Evolutionary conservation across 495 filamentous ascomycete species (phyloP), one percentile per base, ranked within the genome.

Genomic region (Trichoderma asperelloides): DNA sequence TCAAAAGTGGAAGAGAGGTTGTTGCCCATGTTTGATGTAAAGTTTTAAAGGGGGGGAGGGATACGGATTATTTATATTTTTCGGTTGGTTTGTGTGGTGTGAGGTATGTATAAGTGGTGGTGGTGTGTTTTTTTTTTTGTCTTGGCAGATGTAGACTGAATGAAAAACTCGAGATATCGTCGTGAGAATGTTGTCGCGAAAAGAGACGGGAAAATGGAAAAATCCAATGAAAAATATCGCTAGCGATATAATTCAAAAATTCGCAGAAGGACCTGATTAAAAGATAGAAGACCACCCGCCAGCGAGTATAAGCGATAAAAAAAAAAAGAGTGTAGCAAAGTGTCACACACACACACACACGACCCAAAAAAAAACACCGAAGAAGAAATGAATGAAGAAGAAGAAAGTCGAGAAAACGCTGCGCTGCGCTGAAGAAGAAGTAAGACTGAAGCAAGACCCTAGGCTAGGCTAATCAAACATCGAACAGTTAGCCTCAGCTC

Each of bases 1-100:
- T 72, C 64, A 43, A 51, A 74, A 41, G 43, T n/a, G 28, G 68
- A 65, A 1, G 74, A 74, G 43, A 78, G 74, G 63, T 76, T 76
- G 18, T 68, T 62, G 62, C 76, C 76, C 76, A 78, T 78, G 30
- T 60, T 60, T n/a, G n/a, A n/a, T n/a, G n/a, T n/a, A n/a, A n/a
- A n/a, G n/a, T n/a, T n/a, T n/a, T n/a, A n/a, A n/a, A n/a, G n/a
- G n/a, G n/a, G n/a, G n/a, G n/a, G n/a, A n/a, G n/a, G 16, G 25
- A 12, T n/a, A 9, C 23, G n/a, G 13, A 18, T 47, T n/a, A 16
- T 6, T 51, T 2, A n/a, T 23, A 27, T 57, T 55, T 55, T 18
- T 27, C n/a, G 13, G 49, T 21, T 23, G 27, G 11, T 60, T 12
- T 28, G 15, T 28, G 23, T 28, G 23, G 16, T 33, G n/a, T 28